These are phyloP conservation scores for Plasmopara halstedii DNA, from an alignment of 352 stramenopile genomes.

Conservation along the genomic window DNA sequence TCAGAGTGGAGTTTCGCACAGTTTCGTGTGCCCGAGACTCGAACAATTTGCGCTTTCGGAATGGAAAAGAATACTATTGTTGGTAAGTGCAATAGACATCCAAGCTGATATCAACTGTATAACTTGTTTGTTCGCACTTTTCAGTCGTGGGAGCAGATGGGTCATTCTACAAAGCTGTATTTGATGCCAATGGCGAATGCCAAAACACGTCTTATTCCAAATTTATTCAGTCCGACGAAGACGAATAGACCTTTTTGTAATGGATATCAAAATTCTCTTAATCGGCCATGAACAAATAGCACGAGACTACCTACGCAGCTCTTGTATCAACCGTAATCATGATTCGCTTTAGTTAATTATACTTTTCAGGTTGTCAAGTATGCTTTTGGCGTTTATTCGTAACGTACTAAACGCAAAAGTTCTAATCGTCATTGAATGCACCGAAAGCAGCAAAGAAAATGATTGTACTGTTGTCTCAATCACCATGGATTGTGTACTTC, in stretches of 20 bases:
- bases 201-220: conserved; percentile 88
- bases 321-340: conserved; percentile 28
- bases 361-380: conserved; percentile 21
- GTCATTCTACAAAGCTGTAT: conserved; percentile 86
- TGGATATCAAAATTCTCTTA: conserved; percentile 5
- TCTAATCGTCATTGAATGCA: not conserved
- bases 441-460: not conserved
- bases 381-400: too few species aligned
- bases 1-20: conserved; percentile 93
- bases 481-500: conserved; percentile 78
- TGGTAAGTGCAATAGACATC: conserved; percentile 29
- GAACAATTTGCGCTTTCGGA: conserved; percentile 90
- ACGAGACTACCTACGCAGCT: too few species aligned
- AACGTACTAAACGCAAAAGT: too few species aligned
- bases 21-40: conserved; percentile 86
- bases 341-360: conserved; percentile 15
- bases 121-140: conserved; percentile 5
- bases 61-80: conserved; percentile 91
- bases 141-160: conserved; percentile 79
- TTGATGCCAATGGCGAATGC: conserved; percentile 81
- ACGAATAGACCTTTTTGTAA: conserved; percentile 46
- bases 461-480: conserved; percentile 20
- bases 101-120: not conserved
- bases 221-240: conserved; percentile 85
- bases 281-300: conserved; percentile 8